Percentiles rank a stretch among this genome's conserved stretches.
Evolutionary conservation across 1,139 yeast genomes (phyloP).

Genomic region (Lodderomyces elongisporus): DNA sequence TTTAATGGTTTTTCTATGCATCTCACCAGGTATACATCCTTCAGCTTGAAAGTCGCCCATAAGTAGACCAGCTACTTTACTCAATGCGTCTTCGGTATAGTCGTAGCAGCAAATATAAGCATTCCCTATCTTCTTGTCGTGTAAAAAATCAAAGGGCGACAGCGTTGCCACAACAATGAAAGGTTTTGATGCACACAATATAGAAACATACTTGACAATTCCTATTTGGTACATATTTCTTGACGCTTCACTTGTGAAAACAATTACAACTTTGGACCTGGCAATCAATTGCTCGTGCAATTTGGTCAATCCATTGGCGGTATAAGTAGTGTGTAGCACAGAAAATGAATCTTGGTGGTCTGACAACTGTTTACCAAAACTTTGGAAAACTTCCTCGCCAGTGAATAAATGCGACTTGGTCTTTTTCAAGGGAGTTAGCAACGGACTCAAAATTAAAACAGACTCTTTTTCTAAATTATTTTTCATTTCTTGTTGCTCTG

Average conservation of each 20-base stretch:
- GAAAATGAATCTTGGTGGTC: conserved; percentile 38
- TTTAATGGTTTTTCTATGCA: conserved; percentile 27
- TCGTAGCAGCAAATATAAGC: conserved; percentile 62
- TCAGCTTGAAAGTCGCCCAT: conserved; percentile 52
- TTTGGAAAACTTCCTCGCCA: conserved; percentile 58
- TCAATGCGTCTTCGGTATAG: conserved; percentile 49
- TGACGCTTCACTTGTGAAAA: conserved; percentile 59
- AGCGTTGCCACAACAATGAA: conserved; percentile 58
- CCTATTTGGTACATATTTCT: conserved; percentile 66
- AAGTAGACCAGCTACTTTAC: conserved; percentile 45
- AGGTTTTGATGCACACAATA: conserved; percentile 49
- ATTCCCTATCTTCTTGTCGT: conserved; percentile 51
- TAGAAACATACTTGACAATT: conserved; percentile 53
- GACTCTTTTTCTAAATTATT: conserved; percentile 21
- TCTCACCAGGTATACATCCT: conserved; percentile 59
- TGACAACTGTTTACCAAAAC: conserved; percentile 40
- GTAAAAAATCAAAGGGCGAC: conserved; percentile 60
- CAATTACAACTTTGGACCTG: conserved; percentile 50
- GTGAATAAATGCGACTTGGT: conserved; percentile 25
- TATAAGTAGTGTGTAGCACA: conserved; percentile 57
- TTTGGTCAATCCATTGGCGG: conserved; percentile 59
- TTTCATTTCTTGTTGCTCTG: too few species aligned
- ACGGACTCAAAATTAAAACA: conserved; percentile 50
- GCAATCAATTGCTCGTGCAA: conserved; percentile 56
- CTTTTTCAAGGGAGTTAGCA: conserved; percentile 38